Conservation (phyloP, 2,329 filamentous ascomycete species). For the Akanthomyces dipterigenus region DNA sequence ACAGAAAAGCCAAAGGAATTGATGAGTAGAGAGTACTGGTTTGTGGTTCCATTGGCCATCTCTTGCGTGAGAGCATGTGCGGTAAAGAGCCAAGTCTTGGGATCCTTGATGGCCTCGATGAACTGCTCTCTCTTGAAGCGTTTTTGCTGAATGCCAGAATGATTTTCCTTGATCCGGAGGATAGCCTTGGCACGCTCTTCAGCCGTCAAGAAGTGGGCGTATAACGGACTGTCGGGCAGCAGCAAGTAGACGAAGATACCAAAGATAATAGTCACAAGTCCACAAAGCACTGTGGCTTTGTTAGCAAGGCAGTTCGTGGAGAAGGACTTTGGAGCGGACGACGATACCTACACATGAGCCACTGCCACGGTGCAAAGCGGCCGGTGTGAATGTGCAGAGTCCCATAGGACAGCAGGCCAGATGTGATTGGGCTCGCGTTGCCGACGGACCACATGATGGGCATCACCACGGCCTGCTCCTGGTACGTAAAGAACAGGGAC, state of each 20-base stretch:
- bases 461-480: slow-evolving; percentile 27
- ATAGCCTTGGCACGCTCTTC: slow-evolving; percentile 24
- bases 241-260: slow-evolving; percentile 14
- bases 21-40: slow-evolving; percentile 35
- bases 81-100: slow-evolving; percentile 25
- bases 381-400: slow-evolving; percentile 27
- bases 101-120: slow-evolving; percentile 23
- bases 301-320: neutral
- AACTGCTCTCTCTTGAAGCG: slow-evolving; percentile 26
- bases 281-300: slow-evolving; percentile 15
- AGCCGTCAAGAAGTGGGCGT: slow-evolving; percentile 18
- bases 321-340: neutral
- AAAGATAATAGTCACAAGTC: slow-evolving; percentile 15
- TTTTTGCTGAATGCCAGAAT: slow-evolving; percentile 29
- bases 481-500: slow-evolving; percentile 31
- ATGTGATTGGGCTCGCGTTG: slow-evolving; percentile 26
- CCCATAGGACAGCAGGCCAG: slow-evolving; percentile 25
- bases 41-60: slow-evolving; percentile 32
- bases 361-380: slow-evolving; percentile 31
- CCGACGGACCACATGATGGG: slow-evolving; percentile 34
- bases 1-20: slow-evolving; percentile 36
- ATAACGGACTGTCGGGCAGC: slow-evolving; percentile 11
- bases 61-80: slow-evolving; percentile 27
- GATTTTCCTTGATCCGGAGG: slow-evolving; percentile 23
- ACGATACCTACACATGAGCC: slow-evolving; percentile 27